A percentile compares a stretch with the other conserved stretches of the same genome.
These are phyloP conservation scores for Neurospora sp. DNA, from an alignment of 495 filamentous ascomycete genomes.

Conservation along the genomic window DNA sequence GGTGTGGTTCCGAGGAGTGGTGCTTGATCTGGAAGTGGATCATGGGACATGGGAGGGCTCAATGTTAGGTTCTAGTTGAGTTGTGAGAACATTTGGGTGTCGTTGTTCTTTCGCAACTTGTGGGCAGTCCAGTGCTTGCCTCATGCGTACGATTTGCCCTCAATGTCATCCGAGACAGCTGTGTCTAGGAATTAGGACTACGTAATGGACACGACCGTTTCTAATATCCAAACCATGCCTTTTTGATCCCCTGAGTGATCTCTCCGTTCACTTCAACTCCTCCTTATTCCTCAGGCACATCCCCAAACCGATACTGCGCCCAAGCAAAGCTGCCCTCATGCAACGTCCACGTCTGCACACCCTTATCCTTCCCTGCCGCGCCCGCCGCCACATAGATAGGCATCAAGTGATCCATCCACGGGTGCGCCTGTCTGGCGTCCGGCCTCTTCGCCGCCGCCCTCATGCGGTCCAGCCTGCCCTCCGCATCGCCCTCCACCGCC, in stretches of 20 bases:
- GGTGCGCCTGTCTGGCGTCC: conserved; percentile 71
- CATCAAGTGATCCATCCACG: conserved; percentile 67
- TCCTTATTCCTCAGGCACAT: conserved; percentile 23
- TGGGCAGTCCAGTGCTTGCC: neutral
- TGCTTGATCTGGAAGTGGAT: neutral
- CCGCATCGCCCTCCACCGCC: conserved; percentile 45
- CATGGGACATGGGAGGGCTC: neutral
- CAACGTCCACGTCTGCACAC: conserved; percentile 53
- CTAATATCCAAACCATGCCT: neutral
- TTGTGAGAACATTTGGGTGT: neutral
- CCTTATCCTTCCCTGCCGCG: conserved; percentile 54
- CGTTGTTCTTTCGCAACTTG: neutral
- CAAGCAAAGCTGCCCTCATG: conserved; percentile 61
- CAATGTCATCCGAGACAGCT: neutral
- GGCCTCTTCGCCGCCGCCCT: conserved; percentile 45
- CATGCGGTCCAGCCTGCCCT: conserved; percentile 52
- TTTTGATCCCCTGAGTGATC: too few relatives aligned
- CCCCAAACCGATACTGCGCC: conserved; percentile 68
- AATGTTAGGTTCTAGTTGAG: neutral
- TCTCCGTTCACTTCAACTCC: neutral
- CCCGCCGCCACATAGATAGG: conserved; percentile 69
- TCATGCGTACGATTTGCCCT: neutral
- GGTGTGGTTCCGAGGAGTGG: neutral
- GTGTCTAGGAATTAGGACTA: neutral
- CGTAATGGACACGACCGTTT: neutral